Percentiles rank a stretch among this genome's conserved stretches.
These are phyloP conservation scores for Elsinoe perseae DNA, from an alignment of 2,329 filamentous ascomycete species.

Conservation along the genomic window DNA sequence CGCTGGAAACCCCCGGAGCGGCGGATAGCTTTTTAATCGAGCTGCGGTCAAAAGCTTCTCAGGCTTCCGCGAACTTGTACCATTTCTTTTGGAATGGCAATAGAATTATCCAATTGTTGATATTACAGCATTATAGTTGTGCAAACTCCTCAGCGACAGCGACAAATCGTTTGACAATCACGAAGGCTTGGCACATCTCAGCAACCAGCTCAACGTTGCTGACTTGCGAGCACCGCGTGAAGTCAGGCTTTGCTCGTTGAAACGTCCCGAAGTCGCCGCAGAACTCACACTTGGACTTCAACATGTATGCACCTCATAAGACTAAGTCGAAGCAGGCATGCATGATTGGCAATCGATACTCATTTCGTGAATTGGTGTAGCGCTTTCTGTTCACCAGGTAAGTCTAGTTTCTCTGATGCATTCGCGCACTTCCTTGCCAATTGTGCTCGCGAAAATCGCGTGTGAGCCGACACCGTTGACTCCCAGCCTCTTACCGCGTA, in stretches of 20 bases:
- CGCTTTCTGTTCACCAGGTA: not conserved
- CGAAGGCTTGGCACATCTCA: too few species aligned
- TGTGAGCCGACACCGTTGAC: constrained; percentile 49
- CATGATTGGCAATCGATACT: not conserved
- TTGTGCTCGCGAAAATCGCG: constrained; percentile 52
- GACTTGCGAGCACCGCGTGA: not conserved
- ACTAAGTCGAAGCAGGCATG: not conserved
- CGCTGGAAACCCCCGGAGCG: not conserved
- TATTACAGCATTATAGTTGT: too few species aligned
- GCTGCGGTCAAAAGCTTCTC: not conserved
- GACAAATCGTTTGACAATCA: too few species aligned
- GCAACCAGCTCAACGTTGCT: not conserved
- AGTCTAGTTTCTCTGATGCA: not conserved
- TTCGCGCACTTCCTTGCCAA: not conserved
- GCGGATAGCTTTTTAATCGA: not conserved
- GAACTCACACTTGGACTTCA: not conserved
- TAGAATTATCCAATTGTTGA: too few species aligned
- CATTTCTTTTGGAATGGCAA: too few species aligned
- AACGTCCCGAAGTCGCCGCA: not conserved
- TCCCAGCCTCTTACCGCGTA: constrained; percentile 6
- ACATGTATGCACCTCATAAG: not conserved
- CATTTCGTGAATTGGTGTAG: too few species aligned
- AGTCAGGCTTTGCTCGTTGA: not conserved
- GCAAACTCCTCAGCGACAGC: too few species aligned
- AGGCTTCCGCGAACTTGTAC: too few species aligned